These are phyloP conservation scores for Macadamia tetraphylla DNA, from an alignment of 164 flowering plant genomes.

Conservation along the genomic window DNA sequence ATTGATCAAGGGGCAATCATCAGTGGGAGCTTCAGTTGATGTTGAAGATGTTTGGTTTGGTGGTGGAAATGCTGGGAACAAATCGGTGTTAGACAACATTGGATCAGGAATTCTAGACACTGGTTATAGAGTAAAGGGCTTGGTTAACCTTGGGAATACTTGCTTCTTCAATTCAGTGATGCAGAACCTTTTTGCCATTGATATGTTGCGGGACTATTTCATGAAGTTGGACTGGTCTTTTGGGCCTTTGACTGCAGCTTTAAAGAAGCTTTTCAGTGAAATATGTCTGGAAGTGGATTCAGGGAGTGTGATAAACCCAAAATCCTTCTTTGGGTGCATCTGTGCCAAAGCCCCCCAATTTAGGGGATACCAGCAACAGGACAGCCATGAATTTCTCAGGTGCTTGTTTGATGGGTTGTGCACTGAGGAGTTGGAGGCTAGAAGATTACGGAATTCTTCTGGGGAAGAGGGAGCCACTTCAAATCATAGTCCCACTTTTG, in stretches of 20 bases:
- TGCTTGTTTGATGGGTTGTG: slow-evolving; percentile 76
- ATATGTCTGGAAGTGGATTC: slow-evolving; percentile 36
- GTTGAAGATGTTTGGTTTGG: slow-evolving; percentile 61
- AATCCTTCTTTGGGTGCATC: slow-evolving; percentile 60
- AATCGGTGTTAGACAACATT: slow-evolving; percentile 22
- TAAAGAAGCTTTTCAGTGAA: slow-evolving; percentile 74
- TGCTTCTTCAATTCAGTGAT: slow-evolving; percentile 88
- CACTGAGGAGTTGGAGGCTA: slow-evolving; percentile 52
- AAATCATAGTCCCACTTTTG: slow-evolving; percentile 38
- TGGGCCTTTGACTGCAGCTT: slow-evolving; percentile 58
- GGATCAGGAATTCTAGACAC: slow-evolving; percentile 19
- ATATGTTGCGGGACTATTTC: slow-evolving; percentile 47
- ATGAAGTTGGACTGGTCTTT: slow-evolving; percentile 33
- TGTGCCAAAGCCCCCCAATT: slow-evolving; percentile 89
- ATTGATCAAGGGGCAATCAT: slow-evolving; percentile 41
- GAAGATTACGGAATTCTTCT: slow-evolving; percentile 26
- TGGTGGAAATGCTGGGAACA: slow-evolving; percentile 37
- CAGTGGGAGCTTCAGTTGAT: slow-evolving; percentile 28
- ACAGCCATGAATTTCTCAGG: slow-evolving; percentile 92
- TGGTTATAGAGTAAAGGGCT: slow-evolving; percentile 56
- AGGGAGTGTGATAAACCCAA: slow-evolving; percentile 60
- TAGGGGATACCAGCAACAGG: slow-evolving; percentile 90
- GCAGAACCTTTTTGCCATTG: slow-evolving; percentile 81
- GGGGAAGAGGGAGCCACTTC: slow-evolving; percentile 25
- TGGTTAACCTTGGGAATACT: slow-evolving; percentile 82